Percentiles rank a stretch among this genome's conserved stretches.
phyloP scores from a whole-genome alignment of 306 rosid genomes.

The Medicago lupulina region DNA sequence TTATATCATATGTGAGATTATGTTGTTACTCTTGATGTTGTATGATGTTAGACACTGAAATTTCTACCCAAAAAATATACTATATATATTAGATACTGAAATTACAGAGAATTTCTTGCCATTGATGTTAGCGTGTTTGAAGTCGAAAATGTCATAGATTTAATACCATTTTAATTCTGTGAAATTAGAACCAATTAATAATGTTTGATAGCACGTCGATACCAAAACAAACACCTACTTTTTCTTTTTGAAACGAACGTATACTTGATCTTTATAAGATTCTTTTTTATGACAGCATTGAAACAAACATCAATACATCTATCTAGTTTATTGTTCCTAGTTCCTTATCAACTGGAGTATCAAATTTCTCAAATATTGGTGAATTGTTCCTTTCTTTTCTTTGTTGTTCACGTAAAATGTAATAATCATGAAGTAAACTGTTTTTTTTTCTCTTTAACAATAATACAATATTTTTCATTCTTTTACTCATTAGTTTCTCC shows the following conservation, averaged over 20 bases:
- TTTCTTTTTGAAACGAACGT: too few relatives aligned
- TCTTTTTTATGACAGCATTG: not conserved
- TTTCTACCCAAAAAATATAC: not conserved
- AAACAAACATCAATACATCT: not conserved
- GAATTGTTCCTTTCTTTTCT: not conserved
- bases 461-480: not conserved
- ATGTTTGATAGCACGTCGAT: not conserved
- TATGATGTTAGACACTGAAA: constrained; percentile 27
- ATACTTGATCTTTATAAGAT: not conserved
- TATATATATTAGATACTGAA: constrained; percentile 20
- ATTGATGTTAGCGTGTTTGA: constrained; percentile 14
- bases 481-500: not conserved
- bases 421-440: not conserved
- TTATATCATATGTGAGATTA: not conserved
- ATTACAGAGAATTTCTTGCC: not conserved
- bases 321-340: not conserved
- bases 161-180: not conserved
- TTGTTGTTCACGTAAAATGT: not conserved
- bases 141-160: constrained; percentile 15
- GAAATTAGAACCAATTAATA: not conserved
- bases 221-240: not conserved
- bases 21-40: constrained; percentile 12
- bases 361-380: not conserved
- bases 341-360: not conserved
- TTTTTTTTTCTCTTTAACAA: not conserved